phyloP scores from a whole-genome alignment of 164 flowering plant genomes.

The Nymphaea colorata region DNA sequence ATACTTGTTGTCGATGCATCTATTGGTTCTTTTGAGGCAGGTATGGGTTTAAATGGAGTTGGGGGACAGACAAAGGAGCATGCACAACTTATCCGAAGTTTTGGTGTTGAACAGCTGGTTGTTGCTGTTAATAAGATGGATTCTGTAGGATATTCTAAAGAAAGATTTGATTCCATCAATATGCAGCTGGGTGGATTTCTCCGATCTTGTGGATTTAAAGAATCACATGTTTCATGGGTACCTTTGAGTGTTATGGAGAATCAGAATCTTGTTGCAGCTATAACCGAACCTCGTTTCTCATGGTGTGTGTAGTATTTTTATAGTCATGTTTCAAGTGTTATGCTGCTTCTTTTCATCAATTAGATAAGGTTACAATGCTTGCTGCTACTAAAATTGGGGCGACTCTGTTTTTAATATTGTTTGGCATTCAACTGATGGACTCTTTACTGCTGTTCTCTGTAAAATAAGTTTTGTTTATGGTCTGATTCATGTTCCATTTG shows the following conservation, averaged over 20 bases:
- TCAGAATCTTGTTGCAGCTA: conserved; percentile 64
- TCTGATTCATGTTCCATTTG: too few species aligned
- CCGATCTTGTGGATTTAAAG: conserved; percentile 74
- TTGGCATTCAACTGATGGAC: too few species aligned
- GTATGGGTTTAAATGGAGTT: conserved; percentile 46
- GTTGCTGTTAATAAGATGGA: conserved; percentile 97
- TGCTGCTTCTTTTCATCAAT: not conserved
- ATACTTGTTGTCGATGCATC: conserved; percentile 93
- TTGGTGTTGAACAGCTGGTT: conserved; percentile 92
- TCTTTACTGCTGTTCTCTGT: too few species aligned
- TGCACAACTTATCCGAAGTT: conserved; percentile 88
- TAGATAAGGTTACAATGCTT: too few species aligned
- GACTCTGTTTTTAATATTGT: too few species aligned
- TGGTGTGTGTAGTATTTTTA: conserved; percentile 10
- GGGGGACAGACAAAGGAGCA: conserved; percentile 90
- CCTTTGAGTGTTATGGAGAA: conserved; percentile 91
- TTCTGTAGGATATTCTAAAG: conserved; percentile 61
- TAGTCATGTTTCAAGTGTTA: not conserved
- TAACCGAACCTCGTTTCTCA: conserved; percentile 57
- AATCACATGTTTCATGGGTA: conserved; percentile 62
- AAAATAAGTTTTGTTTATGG: too few species aligned
- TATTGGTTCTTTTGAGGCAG: conserved; percentile 82
- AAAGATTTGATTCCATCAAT: conserved; percentile 72
- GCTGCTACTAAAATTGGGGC: too few species aligned
- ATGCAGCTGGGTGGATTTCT: conserved; percentile 63